Percentiles rank a stretch among this genome's conserved stretches.
These are phyloP conservation scores for Fagus crenata DNA, from an alignment of 306 rosid genomes.

Conservation along the genomic window DNA sequence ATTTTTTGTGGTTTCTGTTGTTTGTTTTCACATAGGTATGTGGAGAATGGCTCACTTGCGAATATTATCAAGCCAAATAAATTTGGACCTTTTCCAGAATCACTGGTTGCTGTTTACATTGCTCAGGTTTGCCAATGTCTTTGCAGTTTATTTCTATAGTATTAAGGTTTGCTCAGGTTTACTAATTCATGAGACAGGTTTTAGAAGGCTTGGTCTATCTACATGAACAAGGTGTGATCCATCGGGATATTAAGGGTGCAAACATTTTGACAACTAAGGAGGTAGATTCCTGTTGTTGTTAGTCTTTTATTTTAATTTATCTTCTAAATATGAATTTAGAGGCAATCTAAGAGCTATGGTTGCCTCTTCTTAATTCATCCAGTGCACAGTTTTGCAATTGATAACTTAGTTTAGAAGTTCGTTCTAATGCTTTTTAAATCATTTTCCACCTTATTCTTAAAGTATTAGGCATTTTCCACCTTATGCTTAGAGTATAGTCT, in stretches of 20 bases:
- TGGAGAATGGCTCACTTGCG: conserved; percentile 98
- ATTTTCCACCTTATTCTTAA: conserved; percentile 7
- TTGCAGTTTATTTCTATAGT: conserved; percentile 14
- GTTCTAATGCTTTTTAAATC: not conserved
- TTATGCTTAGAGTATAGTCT: not conserved
- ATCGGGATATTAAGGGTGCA: conserved; percentile 99
- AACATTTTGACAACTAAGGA: conserved; percentile 97
- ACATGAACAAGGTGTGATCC: conserved; percentile 98
- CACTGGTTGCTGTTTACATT: conserved; percentile 92
- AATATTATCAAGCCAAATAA: conserved; percentile 98
- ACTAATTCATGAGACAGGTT: conserved; percentile 56
- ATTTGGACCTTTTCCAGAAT: conserved; percentile 99
- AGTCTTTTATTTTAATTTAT: conserved; percentile 4
- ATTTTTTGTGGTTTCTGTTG: conserved; percentile 22
- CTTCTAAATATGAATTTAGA: not conserved
- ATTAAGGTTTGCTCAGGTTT: conserved; percentile 19
- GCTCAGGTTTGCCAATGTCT: conserved; percentile 69
- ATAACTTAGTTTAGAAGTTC: not conserved
- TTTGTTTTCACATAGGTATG: conserved; percentile 57
- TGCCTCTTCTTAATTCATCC: not conserved
- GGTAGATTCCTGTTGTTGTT: conserved; percentile 42
- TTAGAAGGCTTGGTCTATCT: conserved; percentile 99
- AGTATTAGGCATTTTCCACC: not conserved
- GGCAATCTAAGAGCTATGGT: not conserved
- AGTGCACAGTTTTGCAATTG: not conserved